Evolutionary conservation across 495 filamentous ascomycete genomes (phyloP).

Genomic region (Lasiosphaeria ovina): DNA sequence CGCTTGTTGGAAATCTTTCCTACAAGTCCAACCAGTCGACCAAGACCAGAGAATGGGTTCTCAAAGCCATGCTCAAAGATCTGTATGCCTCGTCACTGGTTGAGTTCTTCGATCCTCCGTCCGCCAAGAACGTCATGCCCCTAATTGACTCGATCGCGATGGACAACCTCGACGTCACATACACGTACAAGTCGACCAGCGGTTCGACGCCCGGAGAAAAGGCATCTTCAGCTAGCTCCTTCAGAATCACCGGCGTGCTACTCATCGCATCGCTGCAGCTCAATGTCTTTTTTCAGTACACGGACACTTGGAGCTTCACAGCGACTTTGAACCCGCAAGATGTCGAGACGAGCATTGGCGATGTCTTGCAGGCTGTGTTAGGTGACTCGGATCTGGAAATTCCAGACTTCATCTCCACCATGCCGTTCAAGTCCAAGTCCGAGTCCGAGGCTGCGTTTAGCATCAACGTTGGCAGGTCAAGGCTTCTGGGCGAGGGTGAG

Average conservation of each 20-base stretch:
- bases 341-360: not conserved
- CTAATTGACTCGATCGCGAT: not conserved
- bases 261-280: too few relatives aligned
- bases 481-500: not conserved
- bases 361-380: conserved; percentile 3
- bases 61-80: not conserved
- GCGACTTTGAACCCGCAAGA: conserved; percentile 3
- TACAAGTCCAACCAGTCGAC: not conserved
- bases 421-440: not conserved
- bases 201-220: too few relatives aligned
- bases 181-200: too few relatives aligned
- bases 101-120: conserved; percentile 1
- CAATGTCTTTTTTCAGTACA: not conserved
- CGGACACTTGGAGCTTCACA: conserved; percentile 1
- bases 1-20: not conserved
- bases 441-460: conserved; percentile 1
- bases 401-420: not conserved
- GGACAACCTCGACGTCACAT: not conserved
- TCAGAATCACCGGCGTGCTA: too few relatives aligned
- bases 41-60: not conserved
- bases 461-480: not conserved
- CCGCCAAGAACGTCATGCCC: not conserved
- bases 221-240: too few relatives aligned
- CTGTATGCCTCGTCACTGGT: not conserved
- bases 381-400: not conserved